Evolutionary conservation across 148 eudicot genomes (phyloP).

Genomic region (Vaccinium vitisidaea): DNA sequence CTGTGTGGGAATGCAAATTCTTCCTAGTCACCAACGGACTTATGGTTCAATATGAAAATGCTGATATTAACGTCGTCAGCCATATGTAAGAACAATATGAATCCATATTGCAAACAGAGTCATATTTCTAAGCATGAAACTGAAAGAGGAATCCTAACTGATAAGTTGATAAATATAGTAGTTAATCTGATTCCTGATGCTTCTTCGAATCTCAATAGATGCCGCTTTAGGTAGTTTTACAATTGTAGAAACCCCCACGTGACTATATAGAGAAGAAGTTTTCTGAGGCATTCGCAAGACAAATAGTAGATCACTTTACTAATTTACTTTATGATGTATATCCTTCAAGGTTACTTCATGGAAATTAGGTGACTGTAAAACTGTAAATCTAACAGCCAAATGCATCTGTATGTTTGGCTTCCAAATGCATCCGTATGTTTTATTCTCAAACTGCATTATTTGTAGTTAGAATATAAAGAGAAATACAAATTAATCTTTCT

Average conservation of each 20-base stretch:
- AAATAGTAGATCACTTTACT: background rate
- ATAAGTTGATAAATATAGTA: background rate
- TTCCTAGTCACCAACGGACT: background rate
- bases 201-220: background rate
- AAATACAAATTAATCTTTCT: background rate
- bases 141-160: background rate
- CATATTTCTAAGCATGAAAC: background rate
- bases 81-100: background rate
- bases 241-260: background rate
- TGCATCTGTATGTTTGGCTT: background rate
- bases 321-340: background rate
- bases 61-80: background rate
- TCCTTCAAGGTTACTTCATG: background rate
- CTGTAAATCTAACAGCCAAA: background rate
- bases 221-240: background rate
- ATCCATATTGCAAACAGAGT: background rate
- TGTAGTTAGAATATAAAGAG: background rate
- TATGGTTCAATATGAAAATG: background rate
- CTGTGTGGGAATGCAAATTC: background rate
- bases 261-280: background rate
- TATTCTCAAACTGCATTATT: background rate
- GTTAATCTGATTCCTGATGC: background rate
- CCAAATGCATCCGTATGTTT: background rate
- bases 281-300: constrained; percentile 7
- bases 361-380: background rate